Evolutionary conservation across 2,329 filamentous ascomycete genomes (phyloP), one percentile per base, ranked within the genome.

Genomic region (Talaromyces sp.): DNA sequence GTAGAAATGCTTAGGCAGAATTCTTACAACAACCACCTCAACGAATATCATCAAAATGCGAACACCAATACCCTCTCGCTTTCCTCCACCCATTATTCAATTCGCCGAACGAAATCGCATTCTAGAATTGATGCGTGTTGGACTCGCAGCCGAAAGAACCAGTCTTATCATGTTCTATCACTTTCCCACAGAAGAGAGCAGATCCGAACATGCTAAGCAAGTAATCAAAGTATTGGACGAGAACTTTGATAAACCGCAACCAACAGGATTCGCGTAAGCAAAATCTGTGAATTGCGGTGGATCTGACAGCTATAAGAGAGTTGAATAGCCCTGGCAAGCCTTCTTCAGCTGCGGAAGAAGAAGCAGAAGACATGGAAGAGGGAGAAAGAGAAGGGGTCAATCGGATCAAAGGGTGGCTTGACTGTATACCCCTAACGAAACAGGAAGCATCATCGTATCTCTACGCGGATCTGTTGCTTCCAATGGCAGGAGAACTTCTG

Each of bases 101-200:
- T 52, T 52, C 33, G 48, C 48, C 17, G 48, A 52, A 17, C 33
- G 48, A 52, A 31, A 52, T 39, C 33, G 39, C 25, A 52, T 52
- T 13, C 48, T 33, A 13, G 33, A 52, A 28, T 39, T 52, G 15
- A 33, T 52, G 13, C 33, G 35, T 17, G 48, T 52, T 19, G 37
- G 48, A 33, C 48, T 52, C 8, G 33, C 31, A 13, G 48, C 48
- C 13, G 48, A 52, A 37, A 39, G 48, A 39, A 37, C 48, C 19
- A 17, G 28, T 52, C 33, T 52, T n/a, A 17, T 52, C 8, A 52
- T 52, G 48, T 52, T 52, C 33, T 52, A 52, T 39, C 33, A 39
- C 21, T 52, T 52, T 11, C 48, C 48, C 35, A 52, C 48, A 5
- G 48, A 52, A 28, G 48, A 52, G 35, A 39, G 35, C 33, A 52